These are phyloP conservation scores for Acacia pycnantha DNA, from an alignment of 331 rosid species.

Conservation along the genomic window DNA sequence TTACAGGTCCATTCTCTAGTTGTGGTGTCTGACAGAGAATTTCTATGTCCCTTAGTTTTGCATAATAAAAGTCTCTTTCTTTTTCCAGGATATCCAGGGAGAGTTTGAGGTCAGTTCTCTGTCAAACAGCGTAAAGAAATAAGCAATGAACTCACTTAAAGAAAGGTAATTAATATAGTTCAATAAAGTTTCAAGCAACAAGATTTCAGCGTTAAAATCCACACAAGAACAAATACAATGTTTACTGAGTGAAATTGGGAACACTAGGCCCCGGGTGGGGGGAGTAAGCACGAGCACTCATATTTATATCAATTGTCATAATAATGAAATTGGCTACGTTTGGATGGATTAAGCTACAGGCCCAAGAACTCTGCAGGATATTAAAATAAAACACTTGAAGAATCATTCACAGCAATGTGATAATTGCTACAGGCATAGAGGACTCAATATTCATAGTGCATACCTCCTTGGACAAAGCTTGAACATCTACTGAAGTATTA, in stretches of 20 bases:
- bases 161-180: background rate
- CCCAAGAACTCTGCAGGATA: background rate
- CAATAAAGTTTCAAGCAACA: background rate
- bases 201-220: background rate
- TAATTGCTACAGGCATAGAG: background rate
- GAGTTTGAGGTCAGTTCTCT: slow-evolving; percentile 82
- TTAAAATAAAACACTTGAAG: slow-evolving; percentile 2
- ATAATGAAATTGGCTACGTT: background rate
- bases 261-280: background rate
- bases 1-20: slow-evolving; percentile 80
- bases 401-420: slow-evolving; percentile 26
- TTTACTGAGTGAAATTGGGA: background rate
- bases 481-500: slow-evolving; percentile 60
- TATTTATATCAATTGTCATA: background rate
- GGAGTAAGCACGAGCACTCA: background rate
- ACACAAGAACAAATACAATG: background rate
- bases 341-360: background rate
- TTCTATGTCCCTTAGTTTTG: slow-evolving; percentile 90
- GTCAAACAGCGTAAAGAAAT: slow-evolving; percentile 29
- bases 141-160: background rate
- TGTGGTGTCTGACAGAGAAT: slow-evolving; percentile 82
- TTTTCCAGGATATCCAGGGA: slow-evolving; percentile 88
- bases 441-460: slow-evolving; percentile 1
- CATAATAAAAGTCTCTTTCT: slow-evolving; percentile 91
- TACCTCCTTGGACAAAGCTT: slow-evolving; percentile 86